A percentile compares a stretch with the other conserved stretches of the same genome.
These are phyloP conservation scores for Aspergillus candidus DNA, from an alignment of 2,329 filamentous ascomycete genomes.

Conservation along the genomic window DNA sequence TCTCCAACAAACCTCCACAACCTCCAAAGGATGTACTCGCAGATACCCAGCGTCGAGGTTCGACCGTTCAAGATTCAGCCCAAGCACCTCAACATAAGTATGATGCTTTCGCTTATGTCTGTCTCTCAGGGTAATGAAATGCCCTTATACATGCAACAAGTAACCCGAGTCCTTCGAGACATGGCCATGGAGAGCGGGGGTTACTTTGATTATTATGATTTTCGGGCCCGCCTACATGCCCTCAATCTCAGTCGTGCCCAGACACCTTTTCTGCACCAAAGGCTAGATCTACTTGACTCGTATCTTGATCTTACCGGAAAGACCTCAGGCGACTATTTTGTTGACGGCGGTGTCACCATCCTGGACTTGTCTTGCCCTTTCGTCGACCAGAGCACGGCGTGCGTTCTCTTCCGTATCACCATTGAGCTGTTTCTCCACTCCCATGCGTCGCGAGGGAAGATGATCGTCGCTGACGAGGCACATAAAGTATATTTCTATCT, in stretches of 20 bases:
- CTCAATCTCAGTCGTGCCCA: slow-evolving; percentile 47
- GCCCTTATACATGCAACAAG: slow-evolving; percentile 46
- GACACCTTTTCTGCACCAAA: slow-evolving; percentile 50
- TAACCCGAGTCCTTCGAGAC: slow-evolving; percentile 46
- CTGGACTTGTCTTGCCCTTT: slow-evolving; percentile 70
- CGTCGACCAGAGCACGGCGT: slow-evolving; percentile 60
- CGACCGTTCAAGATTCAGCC: slow-evolving; percentile 11
- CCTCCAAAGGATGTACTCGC: slow-evolving; percentile 41
- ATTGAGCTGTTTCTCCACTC: slow-evolving; percentile 60
- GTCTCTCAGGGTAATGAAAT: slow-evolving; percentile 35
- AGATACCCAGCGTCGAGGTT: slow-evolving; percentile 25
- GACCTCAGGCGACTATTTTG: slow-evolving; percentile 9
- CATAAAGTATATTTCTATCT: slow-evolving; percentile 52
- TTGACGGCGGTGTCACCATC: slow-evolving; percentile 43
- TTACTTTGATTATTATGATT: slow-evolving; percentile 42
- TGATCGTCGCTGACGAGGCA: slow-evolving; percentile 69
- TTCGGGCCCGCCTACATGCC: slow-evolving; percentile 32
- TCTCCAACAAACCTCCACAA: slow-evolving; percentile 43
- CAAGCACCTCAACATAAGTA: slow-evolving; percentile 45
- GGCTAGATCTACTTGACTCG: slow-evolving; percentile 58
- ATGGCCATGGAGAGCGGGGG: slow-evolving; percentile 42
- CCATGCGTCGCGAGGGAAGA: slow-evolving; percentile 44
- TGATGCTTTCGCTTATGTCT: slow-evolving; percentile 53
- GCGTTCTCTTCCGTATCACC: slow-evolving; percentile 66
- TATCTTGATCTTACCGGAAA: slow-evolving; percentile 46